Base-by-base conservation (phyloP, 192 early-diverging fungal genomes). In the Diversispora epigaea region DNA sequence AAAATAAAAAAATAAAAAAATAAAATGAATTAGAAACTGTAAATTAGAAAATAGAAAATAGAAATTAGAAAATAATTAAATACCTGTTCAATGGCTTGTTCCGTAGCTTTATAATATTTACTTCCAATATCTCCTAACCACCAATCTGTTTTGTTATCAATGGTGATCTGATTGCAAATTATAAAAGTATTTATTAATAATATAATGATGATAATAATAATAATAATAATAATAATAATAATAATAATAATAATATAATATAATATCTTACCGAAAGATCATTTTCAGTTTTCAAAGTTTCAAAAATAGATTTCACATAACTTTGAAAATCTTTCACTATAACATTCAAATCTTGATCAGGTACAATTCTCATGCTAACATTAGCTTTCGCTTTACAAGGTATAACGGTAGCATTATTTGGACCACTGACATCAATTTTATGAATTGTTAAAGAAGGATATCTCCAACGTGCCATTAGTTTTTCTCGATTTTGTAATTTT, bases 291-390 rank as follows among this genome's bases (percentile, higher is more conserved):
- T 80, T 77, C 7, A 80, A 78, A 40, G 80, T 77, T 54, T 70
- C 74, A 79, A 91, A 91, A 4, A 85, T 78, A 4, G 74, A 56
- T 39, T 85, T 73, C 41, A 93, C 82, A 71, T 89, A 80, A 4
- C 77, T 68, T 46, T 85, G 78, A 76, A 93, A 89, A 43, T 84
- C 85, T 21, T 60, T 79, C 50, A 83, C 83, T 39, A 93, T 90
- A 14, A 86, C 86, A n/a, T 82, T 73, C 2, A 91, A 82, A 41
- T 84, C 79, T 83, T 93, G 91, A 73, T 93, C 89, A 15, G 91
- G 91, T 19, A 93, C 91, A 54, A 91, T 84, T 14, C 91, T 86
- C 87, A 93, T 88, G 76, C 89, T 91, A 75, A 93, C 84, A 61
- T 83, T 77, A 0, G 90, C 91, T 68, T 87, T 84, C 41, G 89